Conservation (phyloP, 2,329 filamentous ascomycete species). For the Magnaporthiopsis poae region DNA sequence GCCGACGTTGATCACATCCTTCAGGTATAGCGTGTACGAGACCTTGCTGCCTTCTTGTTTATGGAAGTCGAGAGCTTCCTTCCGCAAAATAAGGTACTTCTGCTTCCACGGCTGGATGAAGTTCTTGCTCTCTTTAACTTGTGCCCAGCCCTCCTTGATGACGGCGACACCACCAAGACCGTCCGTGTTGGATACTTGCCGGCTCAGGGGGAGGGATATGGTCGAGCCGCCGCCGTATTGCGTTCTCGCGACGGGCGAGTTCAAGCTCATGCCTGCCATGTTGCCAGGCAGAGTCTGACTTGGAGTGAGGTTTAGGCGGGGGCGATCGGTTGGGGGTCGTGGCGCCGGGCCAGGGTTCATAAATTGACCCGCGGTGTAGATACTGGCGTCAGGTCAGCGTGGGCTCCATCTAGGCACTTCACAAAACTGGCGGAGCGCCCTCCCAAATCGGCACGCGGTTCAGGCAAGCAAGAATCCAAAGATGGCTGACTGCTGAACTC, state of each 20-base stretch:
- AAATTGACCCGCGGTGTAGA: constrained; percentile 59
- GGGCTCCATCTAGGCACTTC: neutral
- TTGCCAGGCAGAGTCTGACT: constrained; percentile 65
- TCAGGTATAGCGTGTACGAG: constrained; percentile 73
- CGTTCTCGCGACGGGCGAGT: constrained; percentile 55
- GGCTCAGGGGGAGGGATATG: constrained; percentile 60
- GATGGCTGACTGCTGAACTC: neutral
- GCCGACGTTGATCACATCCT: constrained; percentile 81
- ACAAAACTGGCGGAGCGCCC: neutral
- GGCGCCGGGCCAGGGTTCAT: constrained; percentile 96
- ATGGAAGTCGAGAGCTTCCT: constrained; percentile 87
- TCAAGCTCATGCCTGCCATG: constrained; percentile 67
- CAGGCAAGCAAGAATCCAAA: neutral
- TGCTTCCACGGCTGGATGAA: constrained; percentile 81
- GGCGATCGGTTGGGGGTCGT: constrained; percentile 73
- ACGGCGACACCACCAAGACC: constrained; percentile 60
- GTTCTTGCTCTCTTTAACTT: constrained; percentile 83
- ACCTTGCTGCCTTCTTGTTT: constrained; percentile 84
- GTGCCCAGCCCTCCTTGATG: constrained; percentile 73
- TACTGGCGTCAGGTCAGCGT: constrained; percentile 24
- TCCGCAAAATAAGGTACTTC: constrained; percentile 82
- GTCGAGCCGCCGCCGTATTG: constrained; percentile 63
- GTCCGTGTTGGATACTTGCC: constrained; percentile 49
- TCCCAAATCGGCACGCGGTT: neutral
- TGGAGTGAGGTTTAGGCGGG: constrained; percentile 70